phyloP scores from a whole-genome alignment of 2,329 filamentous ascomycete genomes.

The Colletotrichum tropicicola region DNA sequence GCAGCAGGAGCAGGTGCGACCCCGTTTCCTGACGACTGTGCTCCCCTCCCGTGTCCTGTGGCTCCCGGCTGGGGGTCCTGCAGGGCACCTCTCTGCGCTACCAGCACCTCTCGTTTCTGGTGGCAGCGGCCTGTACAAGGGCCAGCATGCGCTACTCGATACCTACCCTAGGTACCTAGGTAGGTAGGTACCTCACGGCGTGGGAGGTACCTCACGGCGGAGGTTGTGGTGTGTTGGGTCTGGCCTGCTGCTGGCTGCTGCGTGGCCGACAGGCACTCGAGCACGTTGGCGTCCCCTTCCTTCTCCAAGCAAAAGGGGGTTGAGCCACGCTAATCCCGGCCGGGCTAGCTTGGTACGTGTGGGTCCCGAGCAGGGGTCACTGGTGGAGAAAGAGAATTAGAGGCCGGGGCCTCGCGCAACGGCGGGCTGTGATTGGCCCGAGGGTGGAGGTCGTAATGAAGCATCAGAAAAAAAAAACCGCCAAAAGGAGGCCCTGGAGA shows the following conservation, averaged over 20 bases:
- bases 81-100: neutral
- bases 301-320: slow-evolving; percentile 24
- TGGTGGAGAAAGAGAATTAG: slow-evolving; percentile 25
- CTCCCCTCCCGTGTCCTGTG: neutral
- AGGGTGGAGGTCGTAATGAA: slow-evolving; percentile 24
- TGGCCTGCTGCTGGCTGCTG: slow-evolving; percentile 9
- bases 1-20: no score
- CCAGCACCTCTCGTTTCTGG: neutral
- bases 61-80: neutral
- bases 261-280: neutral
- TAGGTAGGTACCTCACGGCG: neutral
- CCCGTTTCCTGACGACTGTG: slow-evolving; percentile 20
- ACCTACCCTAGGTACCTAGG: neutral
- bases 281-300: slow-evolving; percentile 15
- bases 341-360: slow-evolving; percentile 6
- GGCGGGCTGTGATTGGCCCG: neutral
- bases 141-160: neutral
- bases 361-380: slow-evolving; percentile 9
- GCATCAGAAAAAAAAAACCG: slow-evolving; percentile 26
- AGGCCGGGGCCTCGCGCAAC: slow-evolving; percentile 2
- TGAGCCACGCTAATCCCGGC: slow-evolving; percentile 8
- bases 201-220: no score
- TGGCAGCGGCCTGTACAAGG: neutral
- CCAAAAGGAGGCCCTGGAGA: slow-evolving; percentile 30
- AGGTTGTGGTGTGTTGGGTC: neutral